Conservation (phyloP, 148 eudicot genomes). For the Camellia granthamiana region DNA sequence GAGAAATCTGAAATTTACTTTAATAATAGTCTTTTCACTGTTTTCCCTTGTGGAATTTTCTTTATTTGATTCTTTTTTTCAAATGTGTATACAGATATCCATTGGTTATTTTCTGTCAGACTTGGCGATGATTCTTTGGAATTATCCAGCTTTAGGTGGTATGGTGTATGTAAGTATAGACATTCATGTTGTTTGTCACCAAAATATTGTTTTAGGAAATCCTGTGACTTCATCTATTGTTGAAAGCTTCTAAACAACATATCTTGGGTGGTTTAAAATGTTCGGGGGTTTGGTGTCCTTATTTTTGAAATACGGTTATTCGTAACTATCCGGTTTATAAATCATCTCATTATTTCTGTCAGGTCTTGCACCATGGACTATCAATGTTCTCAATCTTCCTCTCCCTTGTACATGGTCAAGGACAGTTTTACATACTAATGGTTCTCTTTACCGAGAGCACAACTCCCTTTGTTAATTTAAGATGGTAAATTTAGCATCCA, state of each 20-base stretch:
- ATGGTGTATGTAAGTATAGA: conserved; percentile 76
- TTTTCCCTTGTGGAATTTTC: not conserved
- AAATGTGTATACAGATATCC: conserved; percentile 55
- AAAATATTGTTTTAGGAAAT: not conserved
- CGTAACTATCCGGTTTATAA: not conserved
- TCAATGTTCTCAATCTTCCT: conserved; percentile 62
- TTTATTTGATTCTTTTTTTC: not conserved
- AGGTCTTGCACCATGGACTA: conserved; percentile 84
- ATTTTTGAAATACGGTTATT: not conserved
- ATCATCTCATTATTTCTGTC: conserved; percentile 17
- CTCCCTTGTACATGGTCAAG: conserved; percentile 65
- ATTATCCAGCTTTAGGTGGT: conserved; percentile 86
- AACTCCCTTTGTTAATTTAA: conserved; percentile 85
- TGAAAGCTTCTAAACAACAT: not conserved
- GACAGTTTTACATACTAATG: conserved; percentile 66
- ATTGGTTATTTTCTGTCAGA: conserved; percentile 90
- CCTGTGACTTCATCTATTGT: not conserved
- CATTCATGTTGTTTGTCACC: not conserved
- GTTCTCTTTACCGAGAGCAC: conserved; percentile 85
- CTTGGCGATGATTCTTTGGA: conserved; percentile 81
- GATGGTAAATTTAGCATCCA: conserved; percentile 60
- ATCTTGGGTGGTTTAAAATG: not conserved
- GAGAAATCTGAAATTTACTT: not conserved
- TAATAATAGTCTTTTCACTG: not conserved
- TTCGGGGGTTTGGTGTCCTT: conserved; percentile 1